Conservation (phyloP, 2,329 filamentous ascomycete genomes). For the Colletotrichum viniferum region DNA sequence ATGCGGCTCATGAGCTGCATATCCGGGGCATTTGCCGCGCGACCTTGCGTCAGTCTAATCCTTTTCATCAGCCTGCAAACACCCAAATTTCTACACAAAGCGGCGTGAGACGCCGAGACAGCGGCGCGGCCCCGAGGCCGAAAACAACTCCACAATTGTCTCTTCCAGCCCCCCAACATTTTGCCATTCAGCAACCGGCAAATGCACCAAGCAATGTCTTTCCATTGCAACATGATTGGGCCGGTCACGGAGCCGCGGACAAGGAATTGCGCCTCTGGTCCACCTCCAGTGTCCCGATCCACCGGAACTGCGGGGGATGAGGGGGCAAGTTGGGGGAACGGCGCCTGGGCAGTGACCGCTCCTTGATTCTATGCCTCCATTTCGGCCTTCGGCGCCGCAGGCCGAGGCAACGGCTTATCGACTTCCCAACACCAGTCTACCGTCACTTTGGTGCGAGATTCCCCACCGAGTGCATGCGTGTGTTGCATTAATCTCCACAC, state of each 20-base stretch:
- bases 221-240: neutral
- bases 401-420: neutral
- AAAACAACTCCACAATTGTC: neutral
- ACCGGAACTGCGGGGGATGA: neutral
- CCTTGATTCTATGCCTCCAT: neutral
- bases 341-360: neutral
- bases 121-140: conserved; percentile 7
- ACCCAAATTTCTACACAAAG: neutral
- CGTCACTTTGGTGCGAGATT: neutral
- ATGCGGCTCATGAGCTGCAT: neutral
- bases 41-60: neutral
- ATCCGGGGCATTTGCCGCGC: neutral
- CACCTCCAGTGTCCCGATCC: neutral
- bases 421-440: neutral
- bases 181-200: neutral
- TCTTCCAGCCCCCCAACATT: neutral
- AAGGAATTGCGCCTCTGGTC: neutral
- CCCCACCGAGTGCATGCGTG: neutral
- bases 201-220: neutral
- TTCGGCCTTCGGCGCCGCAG: conserved; percentile 9
- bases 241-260: neutral
- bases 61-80: neutral
- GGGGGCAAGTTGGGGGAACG: neutral
- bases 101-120: neutral
- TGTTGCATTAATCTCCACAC: neutral